Evolutionary conservation across 352 stramenopile genomes (phyloP).

Genomic region (Phytophthora sp.): DNA sequence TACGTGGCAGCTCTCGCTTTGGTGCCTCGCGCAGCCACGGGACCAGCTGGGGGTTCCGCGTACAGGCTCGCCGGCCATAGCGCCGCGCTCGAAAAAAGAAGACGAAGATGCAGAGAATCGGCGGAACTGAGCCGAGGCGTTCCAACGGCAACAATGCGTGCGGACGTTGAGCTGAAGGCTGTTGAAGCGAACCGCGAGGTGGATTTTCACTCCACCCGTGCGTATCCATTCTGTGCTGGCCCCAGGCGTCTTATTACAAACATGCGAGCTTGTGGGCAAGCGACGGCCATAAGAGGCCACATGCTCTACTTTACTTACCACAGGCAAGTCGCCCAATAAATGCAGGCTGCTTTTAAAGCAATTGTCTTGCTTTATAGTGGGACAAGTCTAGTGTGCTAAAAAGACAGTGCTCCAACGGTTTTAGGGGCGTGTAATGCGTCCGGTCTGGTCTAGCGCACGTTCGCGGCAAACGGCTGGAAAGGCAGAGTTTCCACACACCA

Average conservation of each 20-base stretch:
- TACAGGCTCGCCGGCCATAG: slow-evolving; percentile 8
- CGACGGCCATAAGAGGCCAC: slow-evolving; percentile 30
- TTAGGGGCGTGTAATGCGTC: slow-evolving; percentile 27
- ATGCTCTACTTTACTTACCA: neutral
- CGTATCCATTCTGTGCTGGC: slow-evolving; percentile 14
- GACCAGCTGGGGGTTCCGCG: slow-evolving; percentile 24
- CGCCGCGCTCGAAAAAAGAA: slow-evolving; percentile 35
- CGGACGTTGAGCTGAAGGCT: slow-evolving; percentile 17
- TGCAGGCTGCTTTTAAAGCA: slow-evolving; percentile 26
- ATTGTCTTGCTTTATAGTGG: slow-evolving; percentile 22
- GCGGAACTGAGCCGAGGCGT: slow-evolving; percentile 28
- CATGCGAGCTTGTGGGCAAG: slow-evolving; percentile 19
- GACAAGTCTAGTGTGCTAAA: slow-evolving; percentile 8
- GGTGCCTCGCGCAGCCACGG: neutral
- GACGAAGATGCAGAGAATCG: slow-evolving; percentile 24
- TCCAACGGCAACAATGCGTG: slow-evolving; percentile 28
- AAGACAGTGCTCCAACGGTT: slow-evolving; percentile 22
- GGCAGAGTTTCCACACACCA: slow-evolving; percentile 34
- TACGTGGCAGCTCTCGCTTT: slow-evolving; percentile 30
- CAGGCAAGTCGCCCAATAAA: slow-evolving; percentile 3
- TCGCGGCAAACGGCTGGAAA: slow-evolving; percentile 55
- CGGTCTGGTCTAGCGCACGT: slow-evolving; percentile 41
- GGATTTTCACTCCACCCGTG: slow-evolving; percentile 27
- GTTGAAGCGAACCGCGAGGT: slow-evolving; percentile 16
- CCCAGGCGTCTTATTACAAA: slow-evolving; percentile 32